Conservation (phyloP, 352 stramenopile genomes). For the Globisporangium spinosum region DNA sequence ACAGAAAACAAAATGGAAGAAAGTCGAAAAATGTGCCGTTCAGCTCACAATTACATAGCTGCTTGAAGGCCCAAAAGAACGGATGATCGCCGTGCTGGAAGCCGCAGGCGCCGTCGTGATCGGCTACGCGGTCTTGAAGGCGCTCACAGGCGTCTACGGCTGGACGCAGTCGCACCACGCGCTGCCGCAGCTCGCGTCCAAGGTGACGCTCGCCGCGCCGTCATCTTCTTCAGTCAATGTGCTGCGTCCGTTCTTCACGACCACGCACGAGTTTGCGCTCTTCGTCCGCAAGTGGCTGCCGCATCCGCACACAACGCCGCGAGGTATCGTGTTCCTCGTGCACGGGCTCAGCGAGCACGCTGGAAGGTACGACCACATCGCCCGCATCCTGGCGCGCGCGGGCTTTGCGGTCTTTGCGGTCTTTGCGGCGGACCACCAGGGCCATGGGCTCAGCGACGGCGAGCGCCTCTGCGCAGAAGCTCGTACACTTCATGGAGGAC, state of each 20-base stretch:
- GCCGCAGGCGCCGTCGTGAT: background rate
- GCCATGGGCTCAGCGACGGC: conserved; percentile 54
- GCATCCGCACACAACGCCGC: conserved; percentile 15
- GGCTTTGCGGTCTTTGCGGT: conserved; percentile 34
- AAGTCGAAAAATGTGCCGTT: no score
- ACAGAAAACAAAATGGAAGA: background rate
- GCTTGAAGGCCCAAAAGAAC: background rate
- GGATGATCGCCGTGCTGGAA: background rate
- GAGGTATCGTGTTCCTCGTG: conserved; percentile 48
- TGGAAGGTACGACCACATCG: conserved; percentile 50
- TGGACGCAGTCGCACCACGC: conserved; percentile 17
- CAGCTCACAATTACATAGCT: no score
- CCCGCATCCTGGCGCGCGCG: conserved; percentile 24
- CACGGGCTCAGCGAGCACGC: conserved; percentile 56
- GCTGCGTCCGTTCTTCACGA: conserved; percentile 31
- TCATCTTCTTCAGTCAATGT: conserved; percentile 13
- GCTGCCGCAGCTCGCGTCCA: conserved; percentile 17
- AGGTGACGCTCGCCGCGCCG: conserved; percentile 1
- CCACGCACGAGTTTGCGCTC: conserved; percentile 35
- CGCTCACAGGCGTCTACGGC: conserved; percentile 3
- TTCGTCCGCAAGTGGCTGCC: conserved; percentile 47
- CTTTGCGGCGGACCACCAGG: conserved; percentile 60
- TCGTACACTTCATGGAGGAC: conserved; percentile 44
- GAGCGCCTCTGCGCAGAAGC: conserved; percentile 41
- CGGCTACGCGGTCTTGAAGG: background rate